A percentile compares a stretch with the other conserved stretches of the same genome.
Evolutionary conservation across 345 rosid genomes (phyloP).

Genomic region (Erucastrum elatum): DNA sequence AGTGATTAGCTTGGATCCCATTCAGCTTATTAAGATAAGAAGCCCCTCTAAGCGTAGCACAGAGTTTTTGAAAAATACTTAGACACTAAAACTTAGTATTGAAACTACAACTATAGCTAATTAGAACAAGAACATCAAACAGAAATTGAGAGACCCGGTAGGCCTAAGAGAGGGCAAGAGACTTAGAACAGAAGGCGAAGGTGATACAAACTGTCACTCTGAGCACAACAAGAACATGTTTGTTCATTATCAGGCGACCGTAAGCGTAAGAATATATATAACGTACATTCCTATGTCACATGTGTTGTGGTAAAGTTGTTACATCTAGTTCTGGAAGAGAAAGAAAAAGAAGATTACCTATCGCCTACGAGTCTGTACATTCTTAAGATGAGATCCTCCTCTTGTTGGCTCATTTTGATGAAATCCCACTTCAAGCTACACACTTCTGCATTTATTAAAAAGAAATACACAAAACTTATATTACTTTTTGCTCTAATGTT

Average conservation of each 20-base stretch:
- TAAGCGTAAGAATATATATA: background rate
- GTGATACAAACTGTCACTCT: background rate
- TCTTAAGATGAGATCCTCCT: background rate
- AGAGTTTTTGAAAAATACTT: background rate
- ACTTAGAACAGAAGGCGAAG: background rate
- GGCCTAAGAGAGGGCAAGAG: background rate
- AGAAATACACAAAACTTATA: background rate
- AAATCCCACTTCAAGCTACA: background rate
- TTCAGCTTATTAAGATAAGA: background rate
- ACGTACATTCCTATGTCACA: background rate
- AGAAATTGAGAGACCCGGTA: background rate
- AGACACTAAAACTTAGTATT: background rate
- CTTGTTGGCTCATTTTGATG: background rate
- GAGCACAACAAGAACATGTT: background rate
- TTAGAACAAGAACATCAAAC: background rate
- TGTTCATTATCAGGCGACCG: background rate
- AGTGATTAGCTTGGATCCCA: background rate
- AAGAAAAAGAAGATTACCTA: background rate
- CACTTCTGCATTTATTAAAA: slow-evolving; percentile 5
- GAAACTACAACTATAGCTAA: background rate
- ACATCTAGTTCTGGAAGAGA: background rate
- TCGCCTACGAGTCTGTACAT: slow-evolving; percentile 8
- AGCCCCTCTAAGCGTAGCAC: no score
- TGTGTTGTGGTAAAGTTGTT: background rate
- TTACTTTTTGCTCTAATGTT: background rate